Conservation (phyloP, 192 early-diverging fungal species). For the Coemansia sp. region DNA sequence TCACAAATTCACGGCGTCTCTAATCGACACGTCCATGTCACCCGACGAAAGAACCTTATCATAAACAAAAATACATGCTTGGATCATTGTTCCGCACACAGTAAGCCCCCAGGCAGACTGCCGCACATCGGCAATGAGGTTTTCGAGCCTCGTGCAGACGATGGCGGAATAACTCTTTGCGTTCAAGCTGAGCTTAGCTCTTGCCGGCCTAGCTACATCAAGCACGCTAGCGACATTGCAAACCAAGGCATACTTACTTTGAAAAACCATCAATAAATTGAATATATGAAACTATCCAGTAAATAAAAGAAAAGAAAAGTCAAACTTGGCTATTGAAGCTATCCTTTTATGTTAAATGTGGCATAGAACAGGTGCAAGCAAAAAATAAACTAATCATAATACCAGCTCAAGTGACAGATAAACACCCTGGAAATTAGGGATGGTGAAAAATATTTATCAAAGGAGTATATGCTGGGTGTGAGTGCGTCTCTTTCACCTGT, state of each 20-base stretch:
- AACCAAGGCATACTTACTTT: not conserved
- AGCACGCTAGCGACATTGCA: not conserved
- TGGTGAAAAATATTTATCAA: no score
- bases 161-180: not conserved
- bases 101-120: slow-evolving; percentile 22
- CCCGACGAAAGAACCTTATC: slow-evolving; percentile 1
- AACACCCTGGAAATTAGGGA: no score
- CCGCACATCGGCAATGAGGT: not conserved
- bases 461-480: no score
- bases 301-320: no score
- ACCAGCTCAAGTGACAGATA: no score
- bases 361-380: no score
- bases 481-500: no score
- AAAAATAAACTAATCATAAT: no score
- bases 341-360: no score
- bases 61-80: not conserved
- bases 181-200: not conserved
- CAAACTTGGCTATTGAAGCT: no score
- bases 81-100: slow-evolving; percentile 4
- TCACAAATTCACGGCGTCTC: not conserved
- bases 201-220: not conserved
- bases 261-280: no score
- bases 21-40: slow-evolving; percentile 7
- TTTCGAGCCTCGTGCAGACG: not conserved
- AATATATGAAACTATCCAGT: no score